These are phyloP conservation scores for Phytophthora quininea DNA, from an alignment of 352 stramenopile genomes.

Conservation along the genomic window DNA sequence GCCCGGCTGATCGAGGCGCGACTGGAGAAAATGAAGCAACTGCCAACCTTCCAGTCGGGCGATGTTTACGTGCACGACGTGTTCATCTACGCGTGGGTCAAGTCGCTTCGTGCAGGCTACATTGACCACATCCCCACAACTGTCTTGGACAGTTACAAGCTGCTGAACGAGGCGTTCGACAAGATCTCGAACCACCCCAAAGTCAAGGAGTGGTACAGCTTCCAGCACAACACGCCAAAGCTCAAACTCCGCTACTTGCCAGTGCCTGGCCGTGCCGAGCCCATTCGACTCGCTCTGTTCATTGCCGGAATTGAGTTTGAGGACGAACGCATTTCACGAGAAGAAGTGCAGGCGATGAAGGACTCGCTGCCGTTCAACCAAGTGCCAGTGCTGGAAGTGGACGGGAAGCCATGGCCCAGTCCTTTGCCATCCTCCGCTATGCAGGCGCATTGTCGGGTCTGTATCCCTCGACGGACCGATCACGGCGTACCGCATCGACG, in stretches of 20 bases:
- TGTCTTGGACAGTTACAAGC: constrained; percentile 34
- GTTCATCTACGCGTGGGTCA: constrained; percentile 34
- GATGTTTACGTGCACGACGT: constrained; percentile 45
- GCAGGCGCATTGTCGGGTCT: constrained; percentile 50
- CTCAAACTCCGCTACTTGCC: constrained; percentile 66
- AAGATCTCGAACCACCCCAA: constrained; percentile 35
- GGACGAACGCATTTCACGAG: constrained; percentile 42
- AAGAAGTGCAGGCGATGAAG: constrained; percentile 44
- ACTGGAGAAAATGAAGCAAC: constrained; percentile 35
- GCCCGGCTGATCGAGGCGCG: constrained; percentile 34
- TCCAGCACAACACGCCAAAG: constrained; percentile 21
- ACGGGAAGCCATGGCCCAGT: constrained; percentile 53
- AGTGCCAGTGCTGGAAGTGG: constrained; percentile 54
- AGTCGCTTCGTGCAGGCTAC: constrained; percentile 29
- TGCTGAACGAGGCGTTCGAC: constrained; percentile 32
- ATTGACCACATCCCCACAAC: constrained; percentile 47
- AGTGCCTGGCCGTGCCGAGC: constrained; percentile 43
- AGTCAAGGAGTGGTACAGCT: constrained; percentile 41
- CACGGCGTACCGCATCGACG: constrained; percentile 42
- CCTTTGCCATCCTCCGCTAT: constrained; percentile 60
- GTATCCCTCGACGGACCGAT: constrained; percentile 43
- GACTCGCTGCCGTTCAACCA: constrained; percentile 45
- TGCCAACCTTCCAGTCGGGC: constrained; percentile 41
- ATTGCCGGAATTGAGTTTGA: constrained; percentile 59
- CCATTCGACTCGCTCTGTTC: constrained; percentile 51